Base-by-base conservation (phyloP, 192 early-diverging fungal species). In the Fimicolochytrium jonesii region DNA sequence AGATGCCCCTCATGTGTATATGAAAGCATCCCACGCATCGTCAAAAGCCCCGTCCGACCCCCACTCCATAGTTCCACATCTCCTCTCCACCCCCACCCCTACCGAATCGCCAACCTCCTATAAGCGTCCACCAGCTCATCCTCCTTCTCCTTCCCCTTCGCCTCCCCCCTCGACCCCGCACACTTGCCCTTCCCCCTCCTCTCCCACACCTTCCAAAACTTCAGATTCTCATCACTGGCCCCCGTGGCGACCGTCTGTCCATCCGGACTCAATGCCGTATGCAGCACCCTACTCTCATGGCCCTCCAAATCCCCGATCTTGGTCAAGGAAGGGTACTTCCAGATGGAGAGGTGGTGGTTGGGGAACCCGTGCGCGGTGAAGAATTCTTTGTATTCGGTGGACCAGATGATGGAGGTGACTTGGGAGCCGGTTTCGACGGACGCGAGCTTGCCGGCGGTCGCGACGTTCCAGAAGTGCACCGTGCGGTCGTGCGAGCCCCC, bases 201-300 rank as follows among this genome's bases (percentile, higher is more conserved):
- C 56, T 84, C 80, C 62, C 76, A 84, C 26, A 75, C 68, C 49
- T 74, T 81, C 82, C 82, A 84, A 57, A 84, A 80, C 70, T 84
- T 84, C 26, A 84, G 61, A 30, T 68, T 75, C 47, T 82, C 80
- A 62, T 84, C 82, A 0, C 59, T 43, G 3, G 79, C 80, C 20
- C 58, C 69, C 5, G 72, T 73, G 17, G 76, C 82, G 0, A 84
- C 74, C 15, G 70, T 80, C 42, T 74, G 64, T 13, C 82, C 82
- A 61, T 84, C 82, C 0, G 82, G 82, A 39, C 80, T 80, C 53
- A 81, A 5, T 0, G 79, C 70, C 13, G 77, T 64, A 37, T 69
- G 64, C 34, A 84, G 57, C 13, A 84, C 72, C 0, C 82, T 39
- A 22, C 61, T 56, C 31, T 84, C 82, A 59, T 84, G 82, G 0